Conservation (phyloP, 192 early-diverging fungal species). For the Backusella parvicylindrica region DNA sequence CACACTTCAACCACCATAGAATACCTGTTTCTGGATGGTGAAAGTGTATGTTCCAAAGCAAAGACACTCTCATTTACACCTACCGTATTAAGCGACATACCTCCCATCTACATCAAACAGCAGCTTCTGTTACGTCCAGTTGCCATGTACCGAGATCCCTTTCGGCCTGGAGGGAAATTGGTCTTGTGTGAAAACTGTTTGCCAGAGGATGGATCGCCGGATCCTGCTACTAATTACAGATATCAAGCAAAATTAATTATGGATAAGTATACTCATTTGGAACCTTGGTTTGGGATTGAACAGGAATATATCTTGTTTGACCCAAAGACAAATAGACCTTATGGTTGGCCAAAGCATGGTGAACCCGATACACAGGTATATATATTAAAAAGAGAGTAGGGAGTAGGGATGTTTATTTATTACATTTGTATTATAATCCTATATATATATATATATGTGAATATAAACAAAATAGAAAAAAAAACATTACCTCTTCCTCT, state of each 20-base stretch:
- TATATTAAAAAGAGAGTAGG: not conserved
- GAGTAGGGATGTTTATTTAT: not conserved
- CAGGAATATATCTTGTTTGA: conserved; percentile 55
- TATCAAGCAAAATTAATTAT: conserved; percentile 30
- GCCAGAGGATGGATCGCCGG: conserved; percentile 42
- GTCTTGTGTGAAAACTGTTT: conserved; percentile 46
- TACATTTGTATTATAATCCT: not conserved
- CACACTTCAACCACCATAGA: conserved; percentile 33
- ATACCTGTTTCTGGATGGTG: conserved; percentile 52
- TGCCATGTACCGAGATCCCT: conserved; percentile 49
- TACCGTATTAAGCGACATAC: conserved; percentile 20
- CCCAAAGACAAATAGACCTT: conserved; percentile 32
- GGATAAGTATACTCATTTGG: conserved; percentile 28
- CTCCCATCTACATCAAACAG: conserved; percentile 26
- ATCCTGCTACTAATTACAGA: conserved; percentile 45
- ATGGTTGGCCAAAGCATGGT: conserved; percentile 51
- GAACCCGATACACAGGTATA: conserved; percentile 44
- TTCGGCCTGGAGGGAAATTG: conserved; percentile 41
- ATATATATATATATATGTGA: not conserved
- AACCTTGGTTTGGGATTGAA: conserved; percentile 57
- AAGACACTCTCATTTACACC: conserved; percentile 34
- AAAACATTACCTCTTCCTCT: not conserved
- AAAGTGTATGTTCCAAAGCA: conserved; percentile 41
- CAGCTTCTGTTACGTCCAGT: conserved; percentile 43
- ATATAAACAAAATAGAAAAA: not conserved